phyloP scores from a whole-genome alignment of 495 filamentous ascomycete species.

The Talaromyces ruber region DNA sequence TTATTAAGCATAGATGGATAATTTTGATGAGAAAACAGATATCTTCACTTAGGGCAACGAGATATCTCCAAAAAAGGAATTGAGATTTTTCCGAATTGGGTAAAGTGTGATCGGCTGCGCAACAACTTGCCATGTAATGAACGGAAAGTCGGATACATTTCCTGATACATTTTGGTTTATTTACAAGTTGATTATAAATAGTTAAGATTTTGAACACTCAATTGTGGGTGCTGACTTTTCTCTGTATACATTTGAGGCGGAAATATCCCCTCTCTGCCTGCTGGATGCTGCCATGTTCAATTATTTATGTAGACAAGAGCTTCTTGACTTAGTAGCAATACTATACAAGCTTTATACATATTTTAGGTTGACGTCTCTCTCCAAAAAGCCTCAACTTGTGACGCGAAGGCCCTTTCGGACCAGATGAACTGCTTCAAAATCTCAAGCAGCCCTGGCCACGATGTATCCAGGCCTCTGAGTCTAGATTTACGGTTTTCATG shows the following conservation, averaged over 20 bases:
- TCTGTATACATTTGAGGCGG: neutral
- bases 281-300: neutral
- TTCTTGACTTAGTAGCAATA: neutral
- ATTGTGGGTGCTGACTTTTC: neutral
- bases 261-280: neutral
- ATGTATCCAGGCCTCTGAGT: slow-evolving; percentile 4
- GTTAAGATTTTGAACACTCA: neutral
- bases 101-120: slow-evolving; percentile 4
- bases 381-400: slow-evolving; percentile 22
- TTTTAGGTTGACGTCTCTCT: slow-evolving; percentile 8
- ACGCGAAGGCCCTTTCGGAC: slow-evolving; percentile 28
- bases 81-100: slow-evolving; percentile 13
- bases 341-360: neutral
- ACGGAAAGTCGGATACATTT: neutral
- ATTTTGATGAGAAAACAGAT: neutral
- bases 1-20: neutral
- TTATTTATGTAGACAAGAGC: neutral
- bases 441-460: slow-evolving; percentile 19
- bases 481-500: slow-evolving; percentile 8
- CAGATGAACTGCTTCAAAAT: slow-evolving; percentile 27
- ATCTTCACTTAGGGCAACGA: slow-evolving; percentile 6
- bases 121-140: too few relatives aligned
- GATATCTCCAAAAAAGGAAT: slow-evolving; percentile 11
- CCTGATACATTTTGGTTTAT: neutral
- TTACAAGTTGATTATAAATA: neutral